A percentile compares a stretch with the other conserved stretches of the same genome.
These are phyloP conservation scores for Eucalyptus cloeziana DNA, from an alignment of 345 rosid species.

Conservation along the genomic window DNA sequence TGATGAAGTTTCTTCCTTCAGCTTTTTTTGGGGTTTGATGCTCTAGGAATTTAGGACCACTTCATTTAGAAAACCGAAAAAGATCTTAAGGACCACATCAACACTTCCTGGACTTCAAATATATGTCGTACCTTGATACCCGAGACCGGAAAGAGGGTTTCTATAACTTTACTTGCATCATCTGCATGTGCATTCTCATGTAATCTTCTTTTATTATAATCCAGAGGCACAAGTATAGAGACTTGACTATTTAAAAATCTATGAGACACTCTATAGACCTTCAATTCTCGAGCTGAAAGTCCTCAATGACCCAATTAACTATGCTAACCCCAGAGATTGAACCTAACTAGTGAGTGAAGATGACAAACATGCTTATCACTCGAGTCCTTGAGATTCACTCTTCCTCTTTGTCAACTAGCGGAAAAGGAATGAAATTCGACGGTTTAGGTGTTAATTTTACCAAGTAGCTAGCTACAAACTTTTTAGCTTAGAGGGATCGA, in stretches of 20 bases:
- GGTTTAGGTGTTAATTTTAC: neutral
- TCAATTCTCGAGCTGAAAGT: neutral
- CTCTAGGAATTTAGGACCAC: neutral
- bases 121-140: neutral
- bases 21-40: neutral
- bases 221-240: neutral
- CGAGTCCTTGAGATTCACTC: neutral
- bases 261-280: neutral
- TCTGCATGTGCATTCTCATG: neutral
- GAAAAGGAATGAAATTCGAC: neutral
- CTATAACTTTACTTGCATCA: neutral
- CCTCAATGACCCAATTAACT: neutral
- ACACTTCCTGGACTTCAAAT: neutral
- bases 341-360: neutral
- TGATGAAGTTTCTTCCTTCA: neutral
- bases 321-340: neutral
- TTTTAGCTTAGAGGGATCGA: neutral
- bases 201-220: neutral
- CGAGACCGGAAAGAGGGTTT: neutral
- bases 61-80: neutral
- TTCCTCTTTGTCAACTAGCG: neutral
- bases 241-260: neutral
- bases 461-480: neutral
- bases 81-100: neutral
- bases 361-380: neutral